phyloP scores from a whole-genome alignment of 345 rosid genomes.

The Cardiospermum halicacabum region DNA sequence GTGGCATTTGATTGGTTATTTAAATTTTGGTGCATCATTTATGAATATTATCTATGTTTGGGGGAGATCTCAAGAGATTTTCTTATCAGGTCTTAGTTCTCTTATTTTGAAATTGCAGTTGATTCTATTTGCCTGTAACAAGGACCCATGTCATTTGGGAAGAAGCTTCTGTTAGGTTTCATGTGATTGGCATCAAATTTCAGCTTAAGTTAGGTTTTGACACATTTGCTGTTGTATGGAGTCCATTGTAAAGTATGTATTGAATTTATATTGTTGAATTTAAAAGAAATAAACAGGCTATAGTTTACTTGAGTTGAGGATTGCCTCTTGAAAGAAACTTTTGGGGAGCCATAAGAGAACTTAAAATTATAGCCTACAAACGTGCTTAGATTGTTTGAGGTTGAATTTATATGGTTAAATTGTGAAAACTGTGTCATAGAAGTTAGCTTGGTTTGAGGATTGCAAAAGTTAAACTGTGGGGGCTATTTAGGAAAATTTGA shows the following conservation, averaged over 20 bases:
- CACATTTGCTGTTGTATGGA: not conserved
- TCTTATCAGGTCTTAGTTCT: not conserved
- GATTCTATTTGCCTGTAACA: not conserved
- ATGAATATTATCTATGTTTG: not conserved
- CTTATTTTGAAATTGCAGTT: not conserved
- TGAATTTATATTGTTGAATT: too few relatives aligned
- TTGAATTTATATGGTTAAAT: not conserved
- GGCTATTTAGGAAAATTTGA: not conserved
- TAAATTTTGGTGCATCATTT: not conserved
- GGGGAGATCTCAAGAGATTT: constrained; percentile 6
- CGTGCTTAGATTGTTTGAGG: too few relatives aligned
- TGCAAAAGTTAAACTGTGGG: not conserved
- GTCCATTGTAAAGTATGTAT: not conserved
- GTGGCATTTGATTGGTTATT: constrained; percentile 7
- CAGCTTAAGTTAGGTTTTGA: not conserved
- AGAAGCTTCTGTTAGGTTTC: constrained; percentile 6
- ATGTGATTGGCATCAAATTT: not conserved
- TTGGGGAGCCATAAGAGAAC: too few relatives aligned
- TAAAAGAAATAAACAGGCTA: too few relatives aligned
- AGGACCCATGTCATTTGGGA: not conserved
- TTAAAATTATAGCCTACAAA: too few relatives aligned
- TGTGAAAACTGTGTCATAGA: not conserved
- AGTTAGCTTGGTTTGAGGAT: not conserved
- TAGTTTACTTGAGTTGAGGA: too few relatives aligned
- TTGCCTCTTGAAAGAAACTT: too few relatives aligned